Base-by-base conservation (phyloP, 148 eudicot species). In the Vaccinium macrocarpon region DNA sequence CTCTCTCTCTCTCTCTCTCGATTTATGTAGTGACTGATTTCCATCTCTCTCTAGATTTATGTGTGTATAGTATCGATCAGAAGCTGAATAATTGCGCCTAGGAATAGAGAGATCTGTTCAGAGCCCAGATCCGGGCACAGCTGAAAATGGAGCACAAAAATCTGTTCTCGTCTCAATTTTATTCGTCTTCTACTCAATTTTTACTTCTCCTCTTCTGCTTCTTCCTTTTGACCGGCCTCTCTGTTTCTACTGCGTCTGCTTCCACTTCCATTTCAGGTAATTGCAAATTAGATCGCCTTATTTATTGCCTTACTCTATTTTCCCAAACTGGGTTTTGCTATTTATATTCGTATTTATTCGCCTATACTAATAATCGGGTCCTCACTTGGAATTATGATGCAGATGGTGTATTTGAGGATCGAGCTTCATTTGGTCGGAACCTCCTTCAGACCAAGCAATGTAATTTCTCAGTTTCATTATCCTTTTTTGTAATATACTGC, bases 381-480 rank as follows among this genome's bases (percentile, higher is more conserved):
- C 19, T 35, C 27, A 3, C 50, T 27, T 66, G 49, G n/a, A 14
- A 14, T 8, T 81, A 8, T 23, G 9, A 23, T 84, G 80, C 90
- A 90, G 92, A 87, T 86, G 84, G 32, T 80, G 72, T 88, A 0
- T 90, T 88, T 78, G 85, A 80, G 57, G 79, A 86, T 86, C 68
- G 78, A 46, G 81, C 79, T 83, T 87, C 82, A 62, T 25, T 83
- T 19, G 89, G 90, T 27, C 88, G 92, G 64, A 87, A 84, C 75
- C 89, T 90, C 55, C 92, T 90, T 87, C 92, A 90, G 75, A 85
- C 89, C 56, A 85, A 88, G 86, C 79, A 83, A 83, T 64, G 92
- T 90, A 48, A 35, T 10, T 72, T 79, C 42, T 11, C 74, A 68
- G 35, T 2, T 76, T 32, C 1, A 0, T 78, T 35, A 6, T 38